Evolutionary conservation across 495 filamentous ascomycete genomes (phyloP).

Genomic region (Haplographium delicatum): DNA sequence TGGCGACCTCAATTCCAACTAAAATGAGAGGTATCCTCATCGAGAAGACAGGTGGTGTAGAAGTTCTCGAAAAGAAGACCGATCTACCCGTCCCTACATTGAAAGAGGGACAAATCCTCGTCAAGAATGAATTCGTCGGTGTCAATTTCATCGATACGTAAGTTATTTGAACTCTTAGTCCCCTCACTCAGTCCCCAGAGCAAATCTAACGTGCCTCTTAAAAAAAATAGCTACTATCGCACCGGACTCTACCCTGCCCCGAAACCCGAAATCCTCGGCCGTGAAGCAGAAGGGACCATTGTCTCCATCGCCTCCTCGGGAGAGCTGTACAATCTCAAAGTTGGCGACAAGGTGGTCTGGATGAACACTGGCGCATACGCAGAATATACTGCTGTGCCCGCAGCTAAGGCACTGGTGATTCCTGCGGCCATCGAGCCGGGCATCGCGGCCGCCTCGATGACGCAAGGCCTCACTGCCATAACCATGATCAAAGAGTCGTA

Average conservation of each 20-base stretch:
- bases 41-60: conserved; percentile 69
- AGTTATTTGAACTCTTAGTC: conserved; percentile 13
- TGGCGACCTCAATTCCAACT: conserved; percentile 38
- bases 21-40: conserved; percentile 76
- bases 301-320: conserved; percentile 30
- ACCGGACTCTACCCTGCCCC: conserved; percentile 75
- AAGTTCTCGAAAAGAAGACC: conserved; percentile 70
- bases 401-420: conserved; percentile 53
- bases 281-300: conserved; percentile 66
- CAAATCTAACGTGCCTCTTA: conserved; percentile 19
- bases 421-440: conserved; percentile 58
- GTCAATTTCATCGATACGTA: conserved; percentile 87
- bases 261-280: conserved; percentile 76
- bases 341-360: conserved; percentile 67
- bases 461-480: conserved; percentile 86
- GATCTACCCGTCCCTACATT: conserved; percentile 72
- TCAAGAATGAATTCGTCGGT: conserved; percentile 81
- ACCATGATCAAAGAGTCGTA: conserved; percentile 76
- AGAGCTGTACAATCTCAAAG: conserved; percentile 44
- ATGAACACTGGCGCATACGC: conserved; percentile 62
- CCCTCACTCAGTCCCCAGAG: background rate
- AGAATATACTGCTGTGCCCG: conserved; percentile 63
- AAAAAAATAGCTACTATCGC: conserved; percentile 69
- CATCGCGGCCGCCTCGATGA: conserved; percentile 59
- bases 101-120: conserved; percentile 66